These are phyloP conservation scores for Lactarius indigo DNA, from an alignment of 768 basidiomycete species.

Conservation along the genomic window DNA sequence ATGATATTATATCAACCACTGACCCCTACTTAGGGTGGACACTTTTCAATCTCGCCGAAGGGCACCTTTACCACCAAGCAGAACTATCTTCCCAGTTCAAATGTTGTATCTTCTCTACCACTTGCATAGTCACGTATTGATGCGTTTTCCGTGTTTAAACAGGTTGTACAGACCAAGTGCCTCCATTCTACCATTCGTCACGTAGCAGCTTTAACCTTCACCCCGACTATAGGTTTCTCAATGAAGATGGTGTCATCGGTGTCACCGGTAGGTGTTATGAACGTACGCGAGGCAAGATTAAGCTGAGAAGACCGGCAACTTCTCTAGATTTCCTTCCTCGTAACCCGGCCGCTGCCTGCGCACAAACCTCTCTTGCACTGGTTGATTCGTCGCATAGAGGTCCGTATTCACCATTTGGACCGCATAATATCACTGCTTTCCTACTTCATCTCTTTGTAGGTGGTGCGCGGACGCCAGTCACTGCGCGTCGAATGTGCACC, in stretches of 20 bases:
- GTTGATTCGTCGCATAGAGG: constrained; percentile 81
- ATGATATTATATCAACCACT: neutral
- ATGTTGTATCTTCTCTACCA: constrained; percentile 42
- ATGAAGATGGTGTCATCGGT: constrained; percentile 79
- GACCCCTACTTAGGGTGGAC: constrained; percentile 59
- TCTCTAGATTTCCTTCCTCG: constrained; percentile 75
- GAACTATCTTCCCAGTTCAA: constrained; percentile 78
- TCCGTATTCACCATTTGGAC: constrained; percentile 25
- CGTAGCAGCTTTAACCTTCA: neutral
- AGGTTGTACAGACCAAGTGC: constrained; percentile 83
- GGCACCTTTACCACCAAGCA: constrained; percentile 72
- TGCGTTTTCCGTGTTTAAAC: constrained; percentile 12
- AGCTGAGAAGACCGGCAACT: constrained; percentile 14
- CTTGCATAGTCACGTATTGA: neutral
- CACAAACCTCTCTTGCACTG: constrained; percentile 72
- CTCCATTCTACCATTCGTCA: neutral
- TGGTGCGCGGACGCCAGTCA: constrained; percentile 79
- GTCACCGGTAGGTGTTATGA: constrained; percentile 57
- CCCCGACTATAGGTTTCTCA: constrained; percentile 55
- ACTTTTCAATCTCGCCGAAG: constrained; percentile 83
- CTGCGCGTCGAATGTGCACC: constrained; percentile 89
- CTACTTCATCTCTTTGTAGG: constrained; percentile 36
- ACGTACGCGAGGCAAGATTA: neutral
- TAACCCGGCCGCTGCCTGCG: constrained; percentile 37
- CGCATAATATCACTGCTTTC: neutral